Evolutionary conservation across 768 basidiomycete genomes (phyloP).

Genomic region (Podaxis mareebaensis): DNA sequence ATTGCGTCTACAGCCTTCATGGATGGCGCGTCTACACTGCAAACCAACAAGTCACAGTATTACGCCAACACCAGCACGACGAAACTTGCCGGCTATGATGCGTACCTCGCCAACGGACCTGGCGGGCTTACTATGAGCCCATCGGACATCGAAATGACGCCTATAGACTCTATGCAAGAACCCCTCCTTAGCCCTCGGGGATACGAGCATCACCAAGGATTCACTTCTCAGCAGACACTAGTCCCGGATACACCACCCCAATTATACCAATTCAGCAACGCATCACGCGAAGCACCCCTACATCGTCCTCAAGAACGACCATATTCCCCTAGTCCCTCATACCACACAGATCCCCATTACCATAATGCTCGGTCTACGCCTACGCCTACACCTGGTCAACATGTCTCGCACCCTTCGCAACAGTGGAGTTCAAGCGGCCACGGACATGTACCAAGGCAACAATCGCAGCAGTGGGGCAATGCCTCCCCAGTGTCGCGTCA

Average conservation of each 20-base stretch:
- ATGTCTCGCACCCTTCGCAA: constrained; percentile 16
- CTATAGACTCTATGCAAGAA: constrained; percentile 58
- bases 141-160: constrained; percentile 53
- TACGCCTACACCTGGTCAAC: constrained; percentile 14
- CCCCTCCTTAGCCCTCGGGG: constrained; percentile 52
- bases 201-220: constrained; percentile 34
- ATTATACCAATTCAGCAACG: constrained; percentile 37
- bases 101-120: constrained; percentile 56
- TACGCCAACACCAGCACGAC: constrained; percentile 33
- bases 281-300: constrained; percentile 58
- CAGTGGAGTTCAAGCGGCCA: constrained; percentile 14
- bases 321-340: constrained; percentile 39
- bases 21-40: constrained; percentile 42
- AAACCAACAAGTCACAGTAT: constrained; percentile 42
- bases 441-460: constrained; percentile 16
- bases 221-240: constrained; percentile 40
- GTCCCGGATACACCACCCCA: constrained; percentile 42
- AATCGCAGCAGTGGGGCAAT: constrained; percentile 16
- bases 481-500: constrained; percentile 8
- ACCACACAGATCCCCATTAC: constrained; percentile 14
- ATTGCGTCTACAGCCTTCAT: constrained; percentile 62
- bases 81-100: constrained; percentile 47
- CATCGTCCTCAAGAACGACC: constrained; percentile 56
- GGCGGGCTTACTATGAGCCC: constrained; percentile 20
- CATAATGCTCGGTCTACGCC: constrained; percentile 18